These are phyloP conservation scores for Leccinellum rugosiceps DNA, from an alignment of 768 basidiomycete genomes.

Conservation along the genomic window DNA sequence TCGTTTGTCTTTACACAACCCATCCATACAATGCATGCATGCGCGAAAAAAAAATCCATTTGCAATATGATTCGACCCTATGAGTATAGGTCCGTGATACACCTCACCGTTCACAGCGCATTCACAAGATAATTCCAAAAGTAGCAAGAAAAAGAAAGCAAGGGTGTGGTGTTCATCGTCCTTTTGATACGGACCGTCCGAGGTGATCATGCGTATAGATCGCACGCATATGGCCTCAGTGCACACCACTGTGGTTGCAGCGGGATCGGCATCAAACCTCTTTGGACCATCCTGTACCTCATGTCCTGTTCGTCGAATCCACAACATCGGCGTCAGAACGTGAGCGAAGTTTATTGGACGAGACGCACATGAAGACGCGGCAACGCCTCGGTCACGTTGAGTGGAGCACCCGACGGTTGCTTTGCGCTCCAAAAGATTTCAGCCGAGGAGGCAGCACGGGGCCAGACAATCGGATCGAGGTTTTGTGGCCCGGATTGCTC, in stretches of 20 bases:
- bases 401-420: conserved; percentile 33
- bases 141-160: neutral
- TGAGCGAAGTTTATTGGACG: accelerated
- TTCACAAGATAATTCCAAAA: neutral
- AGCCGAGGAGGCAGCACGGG: conserved; percentile 43
- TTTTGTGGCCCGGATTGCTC: conserved; percentile 45
- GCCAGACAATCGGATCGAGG: conserved; percentile 47
- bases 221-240: conserved; percentile 44
- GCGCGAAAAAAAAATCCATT: neutral
- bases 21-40: neutral
- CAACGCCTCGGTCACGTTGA: conserved; percentile 39
- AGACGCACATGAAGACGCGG: conserved; percentile 43
- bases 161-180: neutral
- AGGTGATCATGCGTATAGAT: conserved; percentile 26
- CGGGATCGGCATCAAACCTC: conserved; percentile 44
- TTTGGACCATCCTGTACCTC: conserved; percentile 44
- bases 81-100: neutral
- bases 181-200: neutral
- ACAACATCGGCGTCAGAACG: neutral
- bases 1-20: neutral
- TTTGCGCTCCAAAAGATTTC: conserved; percentile 55
- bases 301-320: conserved; percentile 31
- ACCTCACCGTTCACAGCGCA: neutral
- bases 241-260: conserved; percentile 62
- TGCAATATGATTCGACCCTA: neutral